A percentile compares a stretch with the other conserved stretches of the same genome.
Evolutionary conservation across 805 yeast species (phyloP).

Genomic region (Lachancea fermentati): DNA sequence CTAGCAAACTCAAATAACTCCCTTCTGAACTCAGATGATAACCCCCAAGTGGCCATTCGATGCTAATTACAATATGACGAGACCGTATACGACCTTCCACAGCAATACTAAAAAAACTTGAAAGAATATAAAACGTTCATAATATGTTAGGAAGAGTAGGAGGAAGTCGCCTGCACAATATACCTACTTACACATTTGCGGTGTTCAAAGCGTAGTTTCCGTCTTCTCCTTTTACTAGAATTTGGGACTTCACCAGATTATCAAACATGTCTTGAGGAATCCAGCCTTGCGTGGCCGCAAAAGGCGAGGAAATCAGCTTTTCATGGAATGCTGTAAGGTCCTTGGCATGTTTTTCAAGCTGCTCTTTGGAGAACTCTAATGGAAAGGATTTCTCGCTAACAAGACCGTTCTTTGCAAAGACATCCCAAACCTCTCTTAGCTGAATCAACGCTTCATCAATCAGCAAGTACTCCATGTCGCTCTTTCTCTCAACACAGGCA

Average conservation of each 20-base stretch:
- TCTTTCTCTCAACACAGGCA: constrained; percentile 53
- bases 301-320: constrained; percentile 65
- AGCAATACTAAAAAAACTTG: too few species aligned
- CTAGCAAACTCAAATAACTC: too few species aligned
- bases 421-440: constrained; percentile 63
- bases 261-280: constrained; percentile 91
- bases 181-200: neutral
- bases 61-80: too few species aligned
- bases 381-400: constrained; percentile 53
- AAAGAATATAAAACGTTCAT: neutral
- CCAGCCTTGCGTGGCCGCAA: constrained; percentile 92
- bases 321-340: constrained; percentile 63
- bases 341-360: constrained; percentile 50
- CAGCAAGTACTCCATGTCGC: constrained; percentile 52
- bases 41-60: too few species aligned
- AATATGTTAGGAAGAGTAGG: neutral
- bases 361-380: constrained; percentile 50
- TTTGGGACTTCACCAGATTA: constrained; percentile 59
- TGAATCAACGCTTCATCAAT: constrained; percentile 64
- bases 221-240: constrained; percentile 54
- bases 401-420: constrained; percentile 52
- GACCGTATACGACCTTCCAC: too few species aligned
- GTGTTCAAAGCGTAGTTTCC: constrained; percentile 42
- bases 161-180: neutral
- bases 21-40: too few species aligned